phyloP scores from a whole-genome alignment of 139 green algal species.

The Astrephomene gubernaculifera region DNA sequence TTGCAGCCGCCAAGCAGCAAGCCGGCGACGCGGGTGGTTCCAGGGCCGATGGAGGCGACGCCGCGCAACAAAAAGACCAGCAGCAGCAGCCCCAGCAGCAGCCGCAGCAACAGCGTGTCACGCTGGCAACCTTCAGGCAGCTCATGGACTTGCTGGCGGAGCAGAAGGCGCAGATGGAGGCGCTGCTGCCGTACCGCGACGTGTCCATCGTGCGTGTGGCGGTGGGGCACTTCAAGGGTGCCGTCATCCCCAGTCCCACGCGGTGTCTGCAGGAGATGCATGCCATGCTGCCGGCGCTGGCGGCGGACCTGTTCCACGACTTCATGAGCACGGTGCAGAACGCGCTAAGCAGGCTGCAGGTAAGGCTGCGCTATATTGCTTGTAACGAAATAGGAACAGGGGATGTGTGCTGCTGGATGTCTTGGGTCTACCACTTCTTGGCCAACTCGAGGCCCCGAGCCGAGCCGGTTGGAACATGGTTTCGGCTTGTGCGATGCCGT shows the following conservation, averaged over 20 bases:
- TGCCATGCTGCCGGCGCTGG: slow-evolving; percentile 69
- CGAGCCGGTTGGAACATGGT: too few relatives aligned
- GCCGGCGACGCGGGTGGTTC: neutral
- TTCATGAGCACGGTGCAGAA: slow-evolving; percentile 69
- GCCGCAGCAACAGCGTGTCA: slow-evolving; percentile 43
- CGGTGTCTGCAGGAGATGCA: slow-evolving; percentile 68
- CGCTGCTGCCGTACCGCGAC: slow-evolving; percentile 53
- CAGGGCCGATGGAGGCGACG: neutral
- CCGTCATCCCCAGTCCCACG: slow-evolving; percentile 75
- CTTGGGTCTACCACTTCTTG: too few relatives aligned
- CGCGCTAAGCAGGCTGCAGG: slow-evolving; percentile 65
- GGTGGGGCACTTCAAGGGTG: slow-evolving; percentile 64
- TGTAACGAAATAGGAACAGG: too few relatives aligned
- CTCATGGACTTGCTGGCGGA: slow-evolving; percentile 68
- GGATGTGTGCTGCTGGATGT: too few relatives aligned
- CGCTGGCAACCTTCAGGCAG: slow-evolving; percentile 66
- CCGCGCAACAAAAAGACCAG: slow-evolving; percentile 30
- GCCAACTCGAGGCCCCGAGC: too few relatives aligned
- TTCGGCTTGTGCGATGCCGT: too few relatives aligned
- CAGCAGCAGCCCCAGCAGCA: neutral
- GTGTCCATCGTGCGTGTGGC: slow-evolving; percentile 60
- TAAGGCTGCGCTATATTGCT: slow-evolving; percentile 1
- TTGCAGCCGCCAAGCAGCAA: slow-evolving; percentile 2
- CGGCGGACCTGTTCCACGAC: slow-evolving; percentile 69
- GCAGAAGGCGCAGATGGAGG: slow-evolving; percentile 69